phyloP scores from a whole-genome alignment of 352 stramenopile genomes.

The Salisapilia sapeloensis region DNA sequence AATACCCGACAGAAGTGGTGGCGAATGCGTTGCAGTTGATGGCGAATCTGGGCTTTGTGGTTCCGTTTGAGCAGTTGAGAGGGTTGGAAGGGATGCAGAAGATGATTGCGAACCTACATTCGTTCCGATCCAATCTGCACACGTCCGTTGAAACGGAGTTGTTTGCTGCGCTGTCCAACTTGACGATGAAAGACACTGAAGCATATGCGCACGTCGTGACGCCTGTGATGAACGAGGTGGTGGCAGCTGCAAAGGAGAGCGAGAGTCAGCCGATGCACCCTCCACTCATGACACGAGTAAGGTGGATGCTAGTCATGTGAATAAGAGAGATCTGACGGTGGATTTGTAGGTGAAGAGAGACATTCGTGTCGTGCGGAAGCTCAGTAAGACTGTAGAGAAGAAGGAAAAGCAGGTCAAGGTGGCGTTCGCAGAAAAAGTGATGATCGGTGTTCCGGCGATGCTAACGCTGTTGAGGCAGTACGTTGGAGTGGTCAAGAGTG shows the following conservation, averaged over 20 bases:
- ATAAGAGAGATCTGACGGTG: too few relatives aligned
- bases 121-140: slow-evolving; percentile 53
- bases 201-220: background rate
- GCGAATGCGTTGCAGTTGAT: slow-evolving; percentile 50
- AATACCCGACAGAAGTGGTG: slow-evolving; percentile 41
- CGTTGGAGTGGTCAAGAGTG: slow-evolving; percentile 42
- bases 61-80: slow-evolving; percentile 44
- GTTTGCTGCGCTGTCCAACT: slow-evolving; percentile 68
- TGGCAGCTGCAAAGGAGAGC: too few relatives aligned
- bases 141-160: slow-evolving; percentile 55
- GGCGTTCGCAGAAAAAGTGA: slow-evolving; percentile 43
- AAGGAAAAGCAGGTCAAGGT: slow-evolving; percentile 68
- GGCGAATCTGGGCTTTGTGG: slow-evolving; percentile 11
- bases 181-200: slow-evolving; percentile 40
- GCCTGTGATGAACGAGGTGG: slow-evolving; percentile 2
- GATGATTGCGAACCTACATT: slow-evolving; percentile 47
- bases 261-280: too few relatives aligned
- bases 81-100: slow-evolving; percentile 51
- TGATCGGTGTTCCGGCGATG: slow-evolving; percentile 34
- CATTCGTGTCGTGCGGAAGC: too few relatives aligned
- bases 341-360: too few relatives aligned
- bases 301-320: too few relatives aligned
- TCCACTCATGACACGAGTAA: too few relatives aligned
- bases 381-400: too few relatives aligned
- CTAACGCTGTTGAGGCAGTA: slow-evolving; percentile 52